Percentiles rank a stretch among this genome's conserved stretches.
Conservation (phyloP, 148 eudicot species). For the Limonium bicolor region DNA sequence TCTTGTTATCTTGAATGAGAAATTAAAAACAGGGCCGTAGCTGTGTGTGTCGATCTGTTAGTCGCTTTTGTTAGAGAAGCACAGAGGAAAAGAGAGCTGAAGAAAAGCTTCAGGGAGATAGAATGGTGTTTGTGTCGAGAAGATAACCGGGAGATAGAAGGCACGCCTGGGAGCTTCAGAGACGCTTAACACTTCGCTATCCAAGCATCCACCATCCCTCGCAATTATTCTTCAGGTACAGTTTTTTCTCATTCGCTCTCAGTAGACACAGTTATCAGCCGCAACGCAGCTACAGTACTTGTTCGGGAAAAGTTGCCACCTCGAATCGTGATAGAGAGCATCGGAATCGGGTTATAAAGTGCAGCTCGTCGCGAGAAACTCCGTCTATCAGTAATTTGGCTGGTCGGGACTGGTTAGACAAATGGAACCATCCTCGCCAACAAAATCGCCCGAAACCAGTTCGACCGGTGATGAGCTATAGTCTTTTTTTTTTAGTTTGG, state of each 20-base stretch:
- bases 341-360: slow-evolving; percentile 4
- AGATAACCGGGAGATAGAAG: too few relatives aligned
- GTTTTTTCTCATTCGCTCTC: slow-evolving; percentile 18
- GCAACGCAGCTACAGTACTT: slow-evolving; percentile 11
- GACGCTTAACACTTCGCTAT: slow-evolving; percentile 44
- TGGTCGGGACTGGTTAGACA: slow-evolving; percentile 51
- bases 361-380: slow-evolving; percentile 9
- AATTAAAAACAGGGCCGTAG: too few relatives aligned
- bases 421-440: slow-evolving; percentile 51
- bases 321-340: slow-evolving; percentile 10
- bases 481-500: too few relatives aligned
- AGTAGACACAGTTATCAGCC: slow-evolving; percentile 11
- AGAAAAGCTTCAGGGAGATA: too few relatives aligned
- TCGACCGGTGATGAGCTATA: slow-evolving; percentile 25
- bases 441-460: slow-evolving; percentile 26
- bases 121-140: too few relatives aligned
- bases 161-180: slow-evolving; percentile 32
- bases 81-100: too few relatives aligned
- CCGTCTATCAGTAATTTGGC: slow-evolving; percentile 8
- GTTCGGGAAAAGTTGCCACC: slow-evolving; percentile 12
- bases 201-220: slow-evolving; percentile 18
- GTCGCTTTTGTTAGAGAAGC: too few relatives aligned
- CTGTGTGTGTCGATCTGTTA: too few relatives aligned
- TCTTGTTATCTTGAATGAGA: too few relatives aligned
- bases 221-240: slow-evolving; percentile 43